These are phyloP conservation scores for Colletotrichum eremochloae DNA, from an alignment of 2,329 filamentous ascomycete species.

Conservation along the genomic window DNA sequence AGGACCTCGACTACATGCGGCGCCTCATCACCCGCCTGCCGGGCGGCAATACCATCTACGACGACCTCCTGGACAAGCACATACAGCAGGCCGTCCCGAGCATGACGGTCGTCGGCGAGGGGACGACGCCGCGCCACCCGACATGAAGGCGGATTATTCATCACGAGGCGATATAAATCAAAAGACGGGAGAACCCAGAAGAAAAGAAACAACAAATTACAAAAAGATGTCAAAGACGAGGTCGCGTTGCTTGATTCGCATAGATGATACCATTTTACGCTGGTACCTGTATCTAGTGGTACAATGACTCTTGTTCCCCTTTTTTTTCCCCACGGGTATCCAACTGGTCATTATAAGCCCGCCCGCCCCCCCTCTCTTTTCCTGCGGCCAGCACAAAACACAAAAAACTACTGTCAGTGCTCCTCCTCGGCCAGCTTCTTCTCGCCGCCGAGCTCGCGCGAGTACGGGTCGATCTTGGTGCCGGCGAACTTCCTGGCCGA, in stretches of 20 bases:
- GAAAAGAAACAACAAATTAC: not conserved
- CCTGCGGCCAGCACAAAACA: not conserved
- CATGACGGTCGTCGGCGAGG: constrained; percentile 37
- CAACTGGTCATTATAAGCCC: not conserved
- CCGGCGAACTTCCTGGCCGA: constrained; percentile 57
- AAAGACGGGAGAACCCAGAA: not conserved
- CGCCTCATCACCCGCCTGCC: constrained; percentile 55
- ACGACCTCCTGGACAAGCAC: constrained; percentile 56
- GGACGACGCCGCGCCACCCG: not conserved
- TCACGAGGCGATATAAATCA: not conserved
- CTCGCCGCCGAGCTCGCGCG: constrained; percentile 37
- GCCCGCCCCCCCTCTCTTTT: not conserved
- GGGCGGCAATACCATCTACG: constrained; percentile 54
- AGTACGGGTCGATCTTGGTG: constrained; percentile 55
- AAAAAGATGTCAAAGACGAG: not conserved
- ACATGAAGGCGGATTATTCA: not conserved
- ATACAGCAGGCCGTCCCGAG: constrained; percentile 52
- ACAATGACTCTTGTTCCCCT: not conserved
- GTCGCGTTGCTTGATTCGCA: constrained; percentile 15
- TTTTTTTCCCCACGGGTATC: constrained; percentile 5
- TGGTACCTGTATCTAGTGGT: constrained; percentile 25
- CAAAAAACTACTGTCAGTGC: not conserved
- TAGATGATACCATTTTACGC: constrained; percentile 15
- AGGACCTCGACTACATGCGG: constrained; percentile 55
- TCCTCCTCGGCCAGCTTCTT: constrained; percentile 37